Evolutionary conservation across 2,329 filamentous ascomycete species (phyloP).

Genomic region (Pseudopyricularia javanii): DNA sequence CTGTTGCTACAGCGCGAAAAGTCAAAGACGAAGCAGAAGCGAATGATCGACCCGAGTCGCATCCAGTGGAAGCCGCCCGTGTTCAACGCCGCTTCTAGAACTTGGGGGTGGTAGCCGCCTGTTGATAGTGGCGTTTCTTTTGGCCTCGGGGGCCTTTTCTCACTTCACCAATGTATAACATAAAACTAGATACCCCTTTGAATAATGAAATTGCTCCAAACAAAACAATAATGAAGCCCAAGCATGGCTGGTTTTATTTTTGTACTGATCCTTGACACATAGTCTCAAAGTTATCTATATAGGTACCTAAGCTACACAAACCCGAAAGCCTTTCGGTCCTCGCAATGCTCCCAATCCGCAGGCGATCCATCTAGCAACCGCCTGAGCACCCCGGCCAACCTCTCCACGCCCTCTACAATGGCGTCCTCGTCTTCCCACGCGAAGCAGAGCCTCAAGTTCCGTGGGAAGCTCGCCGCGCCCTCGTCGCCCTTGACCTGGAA

Average conservation of each 20-base stretch:
- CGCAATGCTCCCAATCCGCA: conserved; percentile 11
- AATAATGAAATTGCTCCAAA: neutral
- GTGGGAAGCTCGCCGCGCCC: conserved; percentile 39
- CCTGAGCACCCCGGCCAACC: conserved; percentile 11
- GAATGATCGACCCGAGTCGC: conserved; percentile 62
- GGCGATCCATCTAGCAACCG: conserved; percentile 18
- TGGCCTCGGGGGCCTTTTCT: neutral
- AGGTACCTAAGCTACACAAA: neutral
- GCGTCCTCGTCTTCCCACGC: conserved; percentile 56
- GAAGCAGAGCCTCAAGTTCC: conserved; percentile 55
- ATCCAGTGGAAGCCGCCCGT: conserved; percentile 95
- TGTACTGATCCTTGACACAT: neutral
- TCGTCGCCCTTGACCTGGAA: conserved; percentile 56
- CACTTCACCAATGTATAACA: neutral
- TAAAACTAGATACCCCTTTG: neutral
- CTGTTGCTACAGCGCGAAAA: conserved; percentile 71
- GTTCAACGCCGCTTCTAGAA: conserved; percentile 78
- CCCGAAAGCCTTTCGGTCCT: neutral
- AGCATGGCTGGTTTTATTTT: neutral
- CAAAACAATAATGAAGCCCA: neutral
- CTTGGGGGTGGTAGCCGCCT: conserved; percentile 77
- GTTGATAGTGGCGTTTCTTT: neutral
- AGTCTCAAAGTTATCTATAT: neutral
- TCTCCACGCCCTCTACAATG: conserved; percentile 54
- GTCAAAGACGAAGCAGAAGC: conserved; percentile 64